Conservation (phyloP, 1,284 basidiomycete genomes). For the Gomphus bonarii region DNA sequence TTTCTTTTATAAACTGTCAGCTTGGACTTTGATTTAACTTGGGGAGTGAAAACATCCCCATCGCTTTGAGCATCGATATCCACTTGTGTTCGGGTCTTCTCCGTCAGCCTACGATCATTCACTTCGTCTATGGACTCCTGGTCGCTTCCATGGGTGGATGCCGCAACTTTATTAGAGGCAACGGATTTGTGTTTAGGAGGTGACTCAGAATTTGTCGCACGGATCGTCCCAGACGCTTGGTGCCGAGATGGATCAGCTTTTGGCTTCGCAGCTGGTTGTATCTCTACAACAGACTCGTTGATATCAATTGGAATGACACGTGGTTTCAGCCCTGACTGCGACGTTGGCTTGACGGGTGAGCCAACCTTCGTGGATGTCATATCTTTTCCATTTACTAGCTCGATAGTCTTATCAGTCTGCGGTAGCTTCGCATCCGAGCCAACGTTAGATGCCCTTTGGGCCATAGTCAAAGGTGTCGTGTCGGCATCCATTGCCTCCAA, state of each 20-base stretch:
- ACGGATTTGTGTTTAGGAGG: background rate
- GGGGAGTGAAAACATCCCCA: background rate
- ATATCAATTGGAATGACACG: background rate
- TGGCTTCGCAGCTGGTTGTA: background rate
- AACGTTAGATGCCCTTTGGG: background rate
- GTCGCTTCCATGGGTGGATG: background rate
- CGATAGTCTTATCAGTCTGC: background rate
- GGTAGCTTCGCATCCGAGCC: background rate
- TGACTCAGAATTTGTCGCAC: background rate
- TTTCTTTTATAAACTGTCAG: background rate
- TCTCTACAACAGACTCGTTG: background rate
- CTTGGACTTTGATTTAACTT: slow-evolving; percentile 12
- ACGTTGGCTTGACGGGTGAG: background rate
- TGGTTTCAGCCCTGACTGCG: background rate
- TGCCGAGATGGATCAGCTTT: background rate
- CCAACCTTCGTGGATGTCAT: background rate
- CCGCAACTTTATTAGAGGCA: background rate
- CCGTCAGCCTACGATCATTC: slow-evolving; percentile 2
- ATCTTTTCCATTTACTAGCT: background rate
- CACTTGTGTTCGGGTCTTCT: background rate
- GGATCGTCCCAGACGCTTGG: background rate
- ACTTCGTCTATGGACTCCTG: background rate
- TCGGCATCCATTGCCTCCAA: background rate
- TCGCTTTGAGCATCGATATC: background rate
- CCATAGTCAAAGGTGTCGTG: background rate